phyloP scores from a whole-genome alignment of 2,329 filamentous ascomycete species.

The Tolypocladium amazonense region DNA sequence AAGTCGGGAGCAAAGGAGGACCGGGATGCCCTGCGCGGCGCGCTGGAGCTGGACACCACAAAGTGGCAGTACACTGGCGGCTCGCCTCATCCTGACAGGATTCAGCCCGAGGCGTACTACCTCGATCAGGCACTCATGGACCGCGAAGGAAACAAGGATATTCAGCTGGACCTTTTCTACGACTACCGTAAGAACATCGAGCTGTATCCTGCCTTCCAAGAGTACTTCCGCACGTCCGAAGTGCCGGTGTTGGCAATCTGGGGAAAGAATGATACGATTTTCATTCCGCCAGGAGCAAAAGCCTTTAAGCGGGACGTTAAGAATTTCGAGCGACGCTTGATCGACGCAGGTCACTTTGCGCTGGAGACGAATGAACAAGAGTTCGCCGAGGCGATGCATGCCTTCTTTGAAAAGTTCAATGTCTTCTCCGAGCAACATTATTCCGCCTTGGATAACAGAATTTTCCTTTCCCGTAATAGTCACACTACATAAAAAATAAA shows the following conservation, averaged over 20 bases:
- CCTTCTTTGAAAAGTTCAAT: constrained; percentile 3
- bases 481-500: too few species aligned
- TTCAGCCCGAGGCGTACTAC: constrained; percentile 34
- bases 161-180: constrained; percentile 45
- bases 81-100: constrained; percentile 16
- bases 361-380: constrained; percentile 18
- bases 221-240: constrained; percentile 37
- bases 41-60: constrained; percentile 26
- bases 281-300: constrained; percentile 39
- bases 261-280: constrained; percentile 46
- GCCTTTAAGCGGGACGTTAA: constrained; percentile 40
- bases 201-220: constrained; percentile 44
- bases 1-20: constrained; percentile 19
- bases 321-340: constrained; percentile 33
- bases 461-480: too few species aligned
- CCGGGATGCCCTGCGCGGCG: constrained; percentile 21
- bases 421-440: too few species aligned
- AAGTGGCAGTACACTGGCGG: constrained; percentile 34
- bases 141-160: constrained; percentile 35
- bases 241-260: constrained; percentile 46
- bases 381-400: constrained; percentile 10
- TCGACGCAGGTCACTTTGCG: constrained; percentile 49
- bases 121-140: constrained; percentile 43
- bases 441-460: too few species aligned
- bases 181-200: constrained; percentile 45